Conservation (phyloP, 2,329 filamentous ascomycete species). For the Pyricularia sp. region DNA sequence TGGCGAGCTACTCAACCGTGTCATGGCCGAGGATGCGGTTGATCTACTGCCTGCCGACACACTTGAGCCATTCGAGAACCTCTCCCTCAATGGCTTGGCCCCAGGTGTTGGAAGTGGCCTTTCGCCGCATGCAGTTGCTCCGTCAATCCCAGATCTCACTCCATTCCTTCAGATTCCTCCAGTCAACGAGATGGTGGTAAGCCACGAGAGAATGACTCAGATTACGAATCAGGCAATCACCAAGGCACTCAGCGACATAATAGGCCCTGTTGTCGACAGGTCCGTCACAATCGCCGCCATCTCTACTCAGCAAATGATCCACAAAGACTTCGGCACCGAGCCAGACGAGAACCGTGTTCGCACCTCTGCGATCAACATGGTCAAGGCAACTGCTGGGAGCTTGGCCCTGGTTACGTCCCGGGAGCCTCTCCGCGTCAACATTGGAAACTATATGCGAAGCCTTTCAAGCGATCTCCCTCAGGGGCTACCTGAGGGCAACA, state of each 20-base stretch:
- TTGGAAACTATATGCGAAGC: slow-evolving; percentile 86
- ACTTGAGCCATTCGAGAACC: slow-evolving; percentile 69
- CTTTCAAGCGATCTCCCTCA: slow-evolving; percentile 58
- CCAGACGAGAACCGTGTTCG: slow-evolving; percentile 78
- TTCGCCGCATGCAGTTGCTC: slow-evolving; percentile 63
- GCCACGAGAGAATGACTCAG: slow-evolving; percentile 50
- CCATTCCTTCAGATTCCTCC: slow-evolving; percentile 70
- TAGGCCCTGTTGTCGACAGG: slow-evolving; percentile 90
- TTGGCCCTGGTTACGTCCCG: slow-evolving; percentile 96
- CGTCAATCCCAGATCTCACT: slow-evolving; percentile 72
- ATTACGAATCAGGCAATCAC: slow-evolving; percentile 81
- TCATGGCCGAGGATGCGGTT: slow-evolving; percentile 46
- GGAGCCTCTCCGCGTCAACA: slow-evolving; percentile 88
- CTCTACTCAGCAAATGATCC: slow-evolving; percentile 86
- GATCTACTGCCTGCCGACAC: slow-evolving; percentile 48
- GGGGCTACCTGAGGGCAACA: slow-evolving; percentile 82
- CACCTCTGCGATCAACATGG: slow-evolving; percentile 81
- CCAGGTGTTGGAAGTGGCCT: slow-evolving; percentile 58
- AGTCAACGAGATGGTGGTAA: slow-evolving; percentile 66
- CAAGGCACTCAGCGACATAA: slow-evolving; percentile 87
- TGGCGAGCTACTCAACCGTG: slow-evolving; percentile 69
- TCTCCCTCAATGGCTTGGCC: slow-evolving; percentile 63
- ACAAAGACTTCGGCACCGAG: slow-evolving; percentile 93
- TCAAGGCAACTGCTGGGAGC: slow-evolving; percentile 86
- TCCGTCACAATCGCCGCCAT: slow-evolving; percentile 98